Evolutionary conservation across 805 yeast genomes (phyloP).

Genomic region (Kodamaea hsintzibuensis): DNA sequence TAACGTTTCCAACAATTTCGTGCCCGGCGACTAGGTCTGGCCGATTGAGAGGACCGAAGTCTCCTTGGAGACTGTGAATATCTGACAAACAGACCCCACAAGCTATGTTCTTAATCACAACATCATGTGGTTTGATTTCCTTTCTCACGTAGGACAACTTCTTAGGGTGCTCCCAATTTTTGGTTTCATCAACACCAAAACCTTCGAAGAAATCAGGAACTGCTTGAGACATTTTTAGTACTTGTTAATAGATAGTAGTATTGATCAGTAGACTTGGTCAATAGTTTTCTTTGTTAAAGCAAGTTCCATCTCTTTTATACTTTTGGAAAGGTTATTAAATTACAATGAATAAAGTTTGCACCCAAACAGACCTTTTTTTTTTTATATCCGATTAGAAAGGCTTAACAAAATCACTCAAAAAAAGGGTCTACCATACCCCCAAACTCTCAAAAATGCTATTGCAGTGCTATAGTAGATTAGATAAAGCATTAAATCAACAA

Average conservation of each 20-base stretch:
- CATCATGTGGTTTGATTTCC: slow-evolving; percentile 37
- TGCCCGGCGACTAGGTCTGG: slow-evolving; percentile 55
- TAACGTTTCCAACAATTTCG: slow-evolving; percentile 62
- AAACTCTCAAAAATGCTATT: too few species aligned
- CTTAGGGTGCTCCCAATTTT: slow-evolving; percentile 35
- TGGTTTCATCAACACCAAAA: slow-evolving; percentile 30
- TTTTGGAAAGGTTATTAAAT: too few species aligned
- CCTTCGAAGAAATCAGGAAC: slow-evolving; percentile 35
- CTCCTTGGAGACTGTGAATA: slow-evolving; percentile 50
- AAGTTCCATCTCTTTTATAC: background rate
- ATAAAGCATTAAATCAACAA: too few species aligned
- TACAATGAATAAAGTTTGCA: background rate
- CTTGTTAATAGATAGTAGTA: background rate
- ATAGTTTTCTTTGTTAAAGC: background rate
- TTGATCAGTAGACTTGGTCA: background rate
- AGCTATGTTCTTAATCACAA: slow-evolving; percentile 58
- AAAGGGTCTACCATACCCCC: too few species aligned
- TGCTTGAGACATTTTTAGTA: background rate
- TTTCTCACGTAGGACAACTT: slow-evolving; percentile 29
- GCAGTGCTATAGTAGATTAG: too few species aligned
- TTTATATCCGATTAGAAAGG: background rate
- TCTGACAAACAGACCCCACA: slow-evolving; percentile 69
- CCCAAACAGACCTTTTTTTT: background rate
- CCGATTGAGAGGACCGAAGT: slow-evolving; percentile 46
- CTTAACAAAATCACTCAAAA: too few species aligned